Base-by-base conservation (phyloP, 2,329 filamentous ascomycete species). In the Fusarium chaquense region DNA sequence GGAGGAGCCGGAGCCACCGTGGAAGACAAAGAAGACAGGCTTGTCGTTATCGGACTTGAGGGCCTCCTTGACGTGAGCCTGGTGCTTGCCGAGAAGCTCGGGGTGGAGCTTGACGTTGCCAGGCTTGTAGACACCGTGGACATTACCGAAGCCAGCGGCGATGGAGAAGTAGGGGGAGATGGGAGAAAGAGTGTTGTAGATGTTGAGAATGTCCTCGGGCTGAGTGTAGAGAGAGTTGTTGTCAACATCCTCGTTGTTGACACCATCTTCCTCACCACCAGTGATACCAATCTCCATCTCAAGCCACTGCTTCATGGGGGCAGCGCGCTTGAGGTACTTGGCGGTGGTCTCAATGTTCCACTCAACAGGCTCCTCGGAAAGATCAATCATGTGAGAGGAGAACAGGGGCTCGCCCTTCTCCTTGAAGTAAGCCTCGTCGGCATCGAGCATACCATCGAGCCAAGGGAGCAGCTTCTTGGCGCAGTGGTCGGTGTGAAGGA, bases 11-110 rank as follows among this genome's bases (percentile, higher is more conserved):
- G 93, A 97, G 77, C 96, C 96, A 78, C 96, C 96, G 88, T 99
- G 96, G 92, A 99, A 99, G 82, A 99, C 96, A 78, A 99, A 93
- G 90, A 94, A 98, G 79, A 98, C 93, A 75, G 96, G 96, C 91
- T 98, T 98, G 79, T 92, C 87, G 73, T 92, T 88, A 76, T 87
- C 84, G 77, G 88, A 84, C 73, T 83, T 82, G 72, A 91, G 89
- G 86, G 97, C 89, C 83, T 95, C 89, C 83, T 93, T 89, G 82
- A 98, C 93, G 83, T 92, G 93, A 71, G 87, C 87, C 87, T 99
- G 96, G 90, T 99, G 96, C 91, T 98, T 98, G 83, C 89, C 88
- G 76, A 99, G 92, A 54, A 99, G 91, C 85, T 97, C 93, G 62
- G 96, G 96, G 86, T 97, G 94, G 71, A 99, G 91, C 85, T 93